Evolutionary conservation across 2,329 filamentous ascomycete species (phyloP), one percentile per base, ranked within the genome.

Genomic region (Aureobasidium zeae): DNA sequence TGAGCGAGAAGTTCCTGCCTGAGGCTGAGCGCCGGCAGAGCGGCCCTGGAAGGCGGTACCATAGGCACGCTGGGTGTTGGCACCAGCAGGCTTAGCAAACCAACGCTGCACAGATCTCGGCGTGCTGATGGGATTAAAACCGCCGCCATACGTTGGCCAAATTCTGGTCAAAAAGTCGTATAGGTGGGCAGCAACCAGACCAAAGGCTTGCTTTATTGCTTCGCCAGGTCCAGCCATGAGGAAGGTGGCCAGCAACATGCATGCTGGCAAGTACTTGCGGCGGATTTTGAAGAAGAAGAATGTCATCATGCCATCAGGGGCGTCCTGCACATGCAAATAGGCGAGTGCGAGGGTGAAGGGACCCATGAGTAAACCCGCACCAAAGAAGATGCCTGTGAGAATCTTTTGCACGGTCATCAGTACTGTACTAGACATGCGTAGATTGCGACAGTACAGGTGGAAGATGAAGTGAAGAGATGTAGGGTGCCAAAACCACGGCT

Each of bases 91-190:
- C 54, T 59, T 43, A 64, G 72, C 47, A 47, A 89, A 82, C 52
- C 83, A 73, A 44, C 73, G 72, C 47, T 76, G 78, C 46, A 96
- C 64, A 52, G 87, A 79, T 5, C 62, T 60, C 2, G 91, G 91
- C 0, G 87, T 91, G 11, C 72, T 69, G 25, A 95, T 70, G 36
- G 81, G 72, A 57, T 88, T 94, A 39, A 69, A 71, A 0, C 91
- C 91, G 45, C 85, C 84, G 22, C 87, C 89, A 58, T 91, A 91
- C 44, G 84, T 78, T 4, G 91, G 91, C 71, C 87, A 96, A 30
- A 95, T 73, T 36, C 85, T 76, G 2, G 84, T 86, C 37, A 95
- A 63, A 58, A 96, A 98, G 60, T 96, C 85, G 63, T 86, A 94
- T 15, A 91, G 57, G 61, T 98, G 91, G 4, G 88, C 88, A 10